Percentiles rank a stretch among this genome's conserved stretches.
Evolutionary conservation across 805 yeast species (phyloP).

Genomic region (Torulaspora gathmanii): DNA sequence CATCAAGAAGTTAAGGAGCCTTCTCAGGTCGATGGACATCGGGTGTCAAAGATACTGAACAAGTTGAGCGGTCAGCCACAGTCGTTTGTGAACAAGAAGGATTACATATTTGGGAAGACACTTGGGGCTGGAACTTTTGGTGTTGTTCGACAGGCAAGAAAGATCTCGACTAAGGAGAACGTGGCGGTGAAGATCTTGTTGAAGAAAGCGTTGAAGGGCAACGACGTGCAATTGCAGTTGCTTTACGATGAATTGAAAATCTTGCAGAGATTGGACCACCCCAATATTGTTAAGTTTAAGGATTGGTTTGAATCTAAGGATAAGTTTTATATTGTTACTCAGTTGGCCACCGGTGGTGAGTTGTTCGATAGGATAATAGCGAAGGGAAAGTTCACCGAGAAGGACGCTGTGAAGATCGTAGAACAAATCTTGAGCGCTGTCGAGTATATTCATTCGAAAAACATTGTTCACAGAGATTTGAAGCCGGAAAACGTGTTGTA

Average conservation of each 20-base stretch:
- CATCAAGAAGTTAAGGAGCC: background rate
- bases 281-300: constrained; percentile 80
- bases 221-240: constrained; percentile 52
- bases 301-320: constrained; percentile 94
- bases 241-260: constrained; percentile 74
- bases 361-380: constrained; percentile 79
- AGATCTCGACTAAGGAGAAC: constrained; percentile 49
- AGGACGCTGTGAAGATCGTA: constrained; percentile 74
- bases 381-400: constrained; percentile 81
- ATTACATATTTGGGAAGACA: constrained; percentile 74
- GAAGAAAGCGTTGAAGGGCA: constrained; percentile 77
- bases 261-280: constrained; percentile 65
- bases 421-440: constrained; percentile 74
- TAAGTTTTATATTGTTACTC: constrained; percentile 89
- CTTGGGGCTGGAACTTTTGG: constrained; percentile 96
- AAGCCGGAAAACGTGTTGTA: constrained; percentile 92
- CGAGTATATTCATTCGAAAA: constrained; percentile 63
- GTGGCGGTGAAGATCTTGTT: constrained; percentile 88
- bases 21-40: constrained; percentile 31
- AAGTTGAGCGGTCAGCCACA: constrained; percentile 70
- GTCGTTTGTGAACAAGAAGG: constrained; percentile 58
- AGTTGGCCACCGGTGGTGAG: constrained; percentile 95
- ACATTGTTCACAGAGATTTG: constrained; percentile 89
- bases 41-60: constrained; percentile 40
- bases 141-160: constrained; percentile 73